Evolutionary conservation across 495 filamentous ascomycete genomes (phyloP).

Genomic region (Penicillium samsonianum): DNA sequence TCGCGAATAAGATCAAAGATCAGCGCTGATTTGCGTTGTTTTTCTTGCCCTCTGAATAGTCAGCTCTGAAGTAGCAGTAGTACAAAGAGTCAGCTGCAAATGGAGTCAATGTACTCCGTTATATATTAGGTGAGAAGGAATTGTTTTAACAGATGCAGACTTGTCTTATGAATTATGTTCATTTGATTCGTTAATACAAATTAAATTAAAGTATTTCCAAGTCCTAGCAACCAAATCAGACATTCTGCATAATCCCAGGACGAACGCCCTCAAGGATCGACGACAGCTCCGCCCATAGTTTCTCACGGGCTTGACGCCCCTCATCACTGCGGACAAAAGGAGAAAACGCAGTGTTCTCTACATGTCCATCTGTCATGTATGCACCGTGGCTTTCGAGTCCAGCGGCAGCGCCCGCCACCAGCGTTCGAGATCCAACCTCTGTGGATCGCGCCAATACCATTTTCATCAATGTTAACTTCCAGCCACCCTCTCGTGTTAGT

Average conservation of each 20-base stretch:
- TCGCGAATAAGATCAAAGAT: background rate
- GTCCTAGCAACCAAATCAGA: background rate
- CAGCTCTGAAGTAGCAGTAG: background rate
- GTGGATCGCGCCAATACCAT: slow-evolving; percentile 39
- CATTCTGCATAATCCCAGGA: slow-evolving; percentile 41
- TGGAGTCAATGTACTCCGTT: background rate
- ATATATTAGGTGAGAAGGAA: background rate
- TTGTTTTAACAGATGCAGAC: background rate
- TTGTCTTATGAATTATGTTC: background rate
- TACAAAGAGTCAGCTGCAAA: background rate
- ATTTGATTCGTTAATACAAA: background rate
- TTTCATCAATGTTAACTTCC: slow-evolving; percentile 20
- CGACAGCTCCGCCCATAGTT: slow-evolving; percentile 55
- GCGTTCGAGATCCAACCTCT: slow-evolving; percentile 51
- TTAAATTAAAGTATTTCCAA: background rate
- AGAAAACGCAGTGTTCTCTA: slow-evolving; percentile 28
- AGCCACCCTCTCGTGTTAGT: slow-evolving; percentile 37
- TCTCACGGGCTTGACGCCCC: slow-evolving; percentile 44
- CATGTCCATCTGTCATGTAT: slow-evolving; percentile 43
- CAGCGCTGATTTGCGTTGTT: background rate
- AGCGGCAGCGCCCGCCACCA: slow-evolving; percentile 40
- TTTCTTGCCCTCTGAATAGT: background rate
- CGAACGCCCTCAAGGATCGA: slow-evolving; percentile 49
- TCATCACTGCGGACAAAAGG: slow-evolving; percentile 42
- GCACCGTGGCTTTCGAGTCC: slow-evolving; percentile 48